Base-by-base conservation (phyloP, 805 yeast species). In the Candida piceae region DNA sequence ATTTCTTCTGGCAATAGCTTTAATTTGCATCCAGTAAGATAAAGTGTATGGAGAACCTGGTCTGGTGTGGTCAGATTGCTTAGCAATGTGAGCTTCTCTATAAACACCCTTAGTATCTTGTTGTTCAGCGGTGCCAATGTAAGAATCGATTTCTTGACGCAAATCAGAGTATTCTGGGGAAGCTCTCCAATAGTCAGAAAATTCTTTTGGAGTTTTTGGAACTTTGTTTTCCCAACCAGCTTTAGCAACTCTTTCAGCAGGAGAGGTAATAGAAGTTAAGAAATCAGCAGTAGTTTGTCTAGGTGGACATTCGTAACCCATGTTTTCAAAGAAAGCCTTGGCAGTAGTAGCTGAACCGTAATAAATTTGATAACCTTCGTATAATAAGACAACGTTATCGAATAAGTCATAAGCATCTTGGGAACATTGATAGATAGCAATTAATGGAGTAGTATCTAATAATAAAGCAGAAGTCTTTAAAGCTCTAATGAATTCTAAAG, bases 401-500 rank as follows among this genome's bases (percentile, higher is more conserved):
- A 67, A 67, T 36, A 66, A 49, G 40, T 67, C 69, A 47, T 66
- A 67, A 2, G 70, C 67, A 44, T 60, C 68, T 43, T 64, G 68
- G n/a, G 69, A 64, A 51, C 68, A 64, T 44, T 64, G 69, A 40
- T 64, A 64, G 44, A 73, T 72, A 34, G 78, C 77, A 54, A 73
- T 68, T 41, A 73, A 59, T 1, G 77, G 74, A 7, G 77, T 72
- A 16, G 69, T 63, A 16, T 69, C 70, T 44, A 66, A 47, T n/a
- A 72, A 48, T 21, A 62, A 50, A n/a, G 83, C 78, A 3, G 78
- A 67, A 2, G 76, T 64, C 53, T 73, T 76, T 47, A 79, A 64
- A 17, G 80, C 78, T 46, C 71, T 63, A 41, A 75, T 67, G 49
- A 79, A 78, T 52, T 78, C 83, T 50, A 76, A 63, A 22, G 85